These are phyloP conservation scores for Porogramme epimiltina DNA, from an alignment of 1,284 basidiomycete genomes.

Conservation along the genomic window DNA sequence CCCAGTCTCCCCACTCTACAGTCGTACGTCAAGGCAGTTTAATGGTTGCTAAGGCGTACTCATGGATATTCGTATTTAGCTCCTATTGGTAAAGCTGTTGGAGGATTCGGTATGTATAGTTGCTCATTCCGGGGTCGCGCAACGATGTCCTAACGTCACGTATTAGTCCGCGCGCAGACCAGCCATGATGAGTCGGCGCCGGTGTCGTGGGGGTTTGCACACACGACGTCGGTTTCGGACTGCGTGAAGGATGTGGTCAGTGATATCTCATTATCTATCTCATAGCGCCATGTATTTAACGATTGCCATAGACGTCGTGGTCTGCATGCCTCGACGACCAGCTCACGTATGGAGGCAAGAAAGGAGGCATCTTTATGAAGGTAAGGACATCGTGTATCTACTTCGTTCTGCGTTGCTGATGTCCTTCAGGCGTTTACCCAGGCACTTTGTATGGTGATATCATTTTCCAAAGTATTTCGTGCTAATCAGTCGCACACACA, in stretches of 20 bases:
- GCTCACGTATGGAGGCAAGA: not conserved
- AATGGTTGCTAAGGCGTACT: not conserved
- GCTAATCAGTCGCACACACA: no score
- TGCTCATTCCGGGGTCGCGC: no score
- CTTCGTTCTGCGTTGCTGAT: not conserved
- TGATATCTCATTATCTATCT: not conserved
- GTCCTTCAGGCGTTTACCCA: not conserved
- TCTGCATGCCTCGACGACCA: constrained; percentile 14
- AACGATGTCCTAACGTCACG: no score
- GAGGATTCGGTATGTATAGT: no score
- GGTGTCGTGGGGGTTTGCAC: not conserved
- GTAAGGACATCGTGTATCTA: not conserved
- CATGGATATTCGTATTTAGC: no score
- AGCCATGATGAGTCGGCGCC: not conserved
- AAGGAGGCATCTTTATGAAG: constrained; percentile 15
- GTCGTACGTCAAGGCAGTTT: not conserved
- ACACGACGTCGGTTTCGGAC: not conserved
- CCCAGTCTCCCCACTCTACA: not conserved
- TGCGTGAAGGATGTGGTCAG: constrained; percentile 12
- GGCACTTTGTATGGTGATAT: not conserved
- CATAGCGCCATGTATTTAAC: not conserved
- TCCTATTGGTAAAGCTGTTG: no score
- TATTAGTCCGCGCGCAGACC: not conserved
- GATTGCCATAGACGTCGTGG: constrained; percentile 10
- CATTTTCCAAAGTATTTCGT: no score